Evolutionary conservation across 2,329 filamentous ascomycete genomes (phyloP), one percentile per base, ranked within the genome.

Genomic region (Zymoseptoria crescenta): DNA sequence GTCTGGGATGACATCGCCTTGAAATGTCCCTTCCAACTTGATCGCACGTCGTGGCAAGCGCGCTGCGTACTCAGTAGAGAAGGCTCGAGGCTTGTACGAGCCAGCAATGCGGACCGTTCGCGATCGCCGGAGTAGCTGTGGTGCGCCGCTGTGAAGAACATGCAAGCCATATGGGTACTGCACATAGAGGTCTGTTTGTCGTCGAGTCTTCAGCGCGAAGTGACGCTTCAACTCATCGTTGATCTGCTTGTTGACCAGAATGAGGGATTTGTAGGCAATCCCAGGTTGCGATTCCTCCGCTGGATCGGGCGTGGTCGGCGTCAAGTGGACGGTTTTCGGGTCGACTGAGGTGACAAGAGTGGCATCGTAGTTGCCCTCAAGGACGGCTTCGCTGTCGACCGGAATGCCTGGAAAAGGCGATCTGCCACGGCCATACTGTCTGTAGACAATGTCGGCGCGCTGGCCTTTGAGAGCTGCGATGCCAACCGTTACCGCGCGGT

Each of bases 141-240:
- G 75, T 49, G 74, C 74, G 13, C 70, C 59, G 28, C 63, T 70
- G 59, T 73, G 72, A 69, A 76, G 52, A 57, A 75, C 59, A 65
- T 77, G 55, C 64, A 79, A 65, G 54, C 76, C 72, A 53, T 75
- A 64, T 0, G 76, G 74, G 62, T 77, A 75, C 8, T 70, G 66
- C 54, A 79, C 64, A 63, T 74, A 74, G 20, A 77, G 66, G 56
- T 77, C 76, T 56, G 77, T 69, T 35, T 58, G 67, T 61, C 63
- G 59, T 28, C 67, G 64, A 9, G 64, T 59, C 24, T 61, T 58
- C n/a, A 64, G 62, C 35, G 65, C 59, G 62, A 73, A 73, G 59
- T 75, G 74, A 62, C 71, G 69, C 20, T 59, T 67, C 48, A 76
- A 60, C 61, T 76, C 74, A 30, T 69, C 67, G 19, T 72, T 69